Conservation (phyloP, 1,284 basidiomycete species). For the Marasmius oreades region DNA sequence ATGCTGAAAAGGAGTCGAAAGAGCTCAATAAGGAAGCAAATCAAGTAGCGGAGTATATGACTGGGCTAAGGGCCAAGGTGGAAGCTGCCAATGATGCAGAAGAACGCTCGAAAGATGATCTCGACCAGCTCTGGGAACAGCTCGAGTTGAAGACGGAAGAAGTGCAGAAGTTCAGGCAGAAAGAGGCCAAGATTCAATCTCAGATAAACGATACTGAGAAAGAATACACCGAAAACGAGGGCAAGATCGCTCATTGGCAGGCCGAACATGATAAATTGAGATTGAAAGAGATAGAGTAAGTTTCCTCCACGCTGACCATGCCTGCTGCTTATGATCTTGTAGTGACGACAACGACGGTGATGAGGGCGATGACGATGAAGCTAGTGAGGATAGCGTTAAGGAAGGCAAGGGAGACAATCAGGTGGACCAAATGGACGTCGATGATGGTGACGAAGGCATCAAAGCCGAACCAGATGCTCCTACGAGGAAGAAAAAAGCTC, state of each 20-base stretch:
- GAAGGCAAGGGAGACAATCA: constrained; percentile 36
- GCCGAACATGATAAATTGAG: constrained; percentile 73
- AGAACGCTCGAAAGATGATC: constrained; percentile 77
- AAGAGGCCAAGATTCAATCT: constrained; percentile 83
- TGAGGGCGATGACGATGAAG: too few relatives aligned
- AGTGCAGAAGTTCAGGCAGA: constrained; percentile 81
- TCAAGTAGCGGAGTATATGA: constrained; percentile 58
- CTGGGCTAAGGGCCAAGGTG: constrained; percentile 66
- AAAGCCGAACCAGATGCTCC: constrained; percentile 11
- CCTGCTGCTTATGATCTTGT: neutral
- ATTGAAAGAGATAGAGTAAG: constrained; percentile 86
- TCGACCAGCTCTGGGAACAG: constrained; percentile 73
- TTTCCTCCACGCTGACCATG: constrained; percentile 13
- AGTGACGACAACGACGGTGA: neutral
- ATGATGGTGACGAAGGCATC: constrained; percentile 24
- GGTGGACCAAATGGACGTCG: constrained; percentile 31
- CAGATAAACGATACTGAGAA: constrained; percentile 68
- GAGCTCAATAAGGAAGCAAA: constrained; percentile 61
- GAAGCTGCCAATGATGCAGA: constrained; percentile 69
- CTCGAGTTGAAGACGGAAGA: constrained; percentile 78
- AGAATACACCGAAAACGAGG: constrained; percentile 60
- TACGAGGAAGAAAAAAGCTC: neutral
- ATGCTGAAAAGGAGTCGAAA: constrained; percentile 65
- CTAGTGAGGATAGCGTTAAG: constrained; percentile 33
- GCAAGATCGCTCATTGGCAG: constrained; percentile 65